phyloP scores from a whole-genome alignment of 495 filamentous ascomycete genomes.

The Penicillium coprophilum region DNA sequence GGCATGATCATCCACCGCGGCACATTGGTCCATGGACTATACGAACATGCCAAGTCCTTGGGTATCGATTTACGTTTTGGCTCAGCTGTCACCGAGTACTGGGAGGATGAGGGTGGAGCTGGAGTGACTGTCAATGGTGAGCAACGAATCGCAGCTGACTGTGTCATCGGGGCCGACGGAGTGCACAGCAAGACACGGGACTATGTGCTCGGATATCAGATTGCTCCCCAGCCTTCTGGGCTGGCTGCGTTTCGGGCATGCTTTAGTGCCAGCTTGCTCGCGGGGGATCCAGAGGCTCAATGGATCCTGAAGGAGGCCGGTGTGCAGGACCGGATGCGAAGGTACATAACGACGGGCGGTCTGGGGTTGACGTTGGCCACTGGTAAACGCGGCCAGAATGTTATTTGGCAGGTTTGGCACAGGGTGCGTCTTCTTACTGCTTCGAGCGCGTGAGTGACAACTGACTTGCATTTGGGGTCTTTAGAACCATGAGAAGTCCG shows the following conservation, averaged over 20 bases:
- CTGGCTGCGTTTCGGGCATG: slow-evolving; percentile 62
- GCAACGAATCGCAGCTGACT: slow-evolving; percentile 31
- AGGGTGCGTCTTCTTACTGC: neutral
- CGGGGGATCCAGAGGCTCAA: neutral
- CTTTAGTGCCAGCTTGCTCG: neutral
- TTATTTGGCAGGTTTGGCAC: neutral
- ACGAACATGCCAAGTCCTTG: slow-evolving; percentile 48
- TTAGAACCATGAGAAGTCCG: neutral
- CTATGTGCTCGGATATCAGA: slow-evolving; percentile 57
- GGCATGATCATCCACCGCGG: neutral
- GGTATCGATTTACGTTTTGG: slow-evolving; percentile 57
- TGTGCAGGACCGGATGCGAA: neutral
- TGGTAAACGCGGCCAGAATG: neutral
- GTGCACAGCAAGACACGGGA: slow-evolving; percentile 59
- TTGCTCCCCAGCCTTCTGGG: slow-evolving; percentile 58
- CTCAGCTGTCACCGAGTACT: slow-evolving; percentile 53
- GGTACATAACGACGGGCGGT: neutral
- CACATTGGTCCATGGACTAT: neutral
- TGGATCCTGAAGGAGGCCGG: neutral
- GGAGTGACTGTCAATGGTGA: slow-evolving; percentile 49
- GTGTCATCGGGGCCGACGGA: slow-evolving; percentile 55
- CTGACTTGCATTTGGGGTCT: neutral
- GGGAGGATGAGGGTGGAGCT: slow-evolving; percentile 52
- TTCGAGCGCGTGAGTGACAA: neutral
- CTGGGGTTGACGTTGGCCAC: neutral